Evolutionary conservation across 768 basidiomycete genomes (phyloP).

Genomic region (Boletus pseudo-olivaceus): DNA sequence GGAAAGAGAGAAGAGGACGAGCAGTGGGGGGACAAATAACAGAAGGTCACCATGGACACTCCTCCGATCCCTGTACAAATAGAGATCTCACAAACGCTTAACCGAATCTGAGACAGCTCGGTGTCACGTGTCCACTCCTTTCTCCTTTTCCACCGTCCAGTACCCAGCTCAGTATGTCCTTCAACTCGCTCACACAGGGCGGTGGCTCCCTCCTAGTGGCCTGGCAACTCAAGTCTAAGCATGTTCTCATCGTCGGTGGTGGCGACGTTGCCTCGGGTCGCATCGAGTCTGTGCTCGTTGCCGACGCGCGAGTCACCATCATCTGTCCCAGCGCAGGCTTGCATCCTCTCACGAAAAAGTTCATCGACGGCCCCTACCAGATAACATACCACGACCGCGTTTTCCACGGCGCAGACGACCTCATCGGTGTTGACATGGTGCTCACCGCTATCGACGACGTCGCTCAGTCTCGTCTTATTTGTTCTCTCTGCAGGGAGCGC

Average conservation of each 20-base stretch:
- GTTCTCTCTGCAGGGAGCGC: constrained; percentile 57
- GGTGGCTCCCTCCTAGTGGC: constrained; percentile 86
- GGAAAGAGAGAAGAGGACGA: neutral
- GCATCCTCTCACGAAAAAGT: constrained; percentile 50
- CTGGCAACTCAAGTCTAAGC: constrained; percentile 84
- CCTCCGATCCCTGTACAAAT: neutral
- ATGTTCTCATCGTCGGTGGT: constrained; percentile 89
- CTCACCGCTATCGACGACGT: constrained; percentile 91
- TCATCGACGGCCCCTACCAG: constrained; percentile 42
- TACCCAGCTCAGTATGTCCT: constrained; percentile 7
- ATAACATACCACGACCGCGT: constrained; percentile 71
- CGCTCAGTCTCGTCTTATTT: constrained; percentile 68
- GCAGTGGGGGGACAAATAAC: neutral
- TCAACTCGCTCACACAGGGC: constrained; percentile 21
- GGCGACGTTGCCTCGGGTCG: constrained; percentile 90
- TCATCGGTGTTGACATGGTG: constrained; percentile 76
- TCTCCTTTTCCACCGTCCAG: neutral
- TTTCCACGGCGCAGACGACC: constrained; percentile 63
- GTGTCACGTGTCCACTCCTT: constrained; percentile 5
- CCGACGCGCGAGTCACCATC: constrained; percentile 76
- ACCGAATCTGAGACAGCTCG: too few species aligned
- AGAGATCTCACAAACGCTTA: neutral
- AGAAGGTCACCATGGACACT: constrained; percentile 23
- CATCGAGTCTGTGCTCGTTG: constrained; percentile 77
- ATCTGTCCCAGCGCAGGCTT: constrained; percentile 70